These are phyloP conservation scores for Aspergillus pseudoviridinutans DNA, from an alignment of 2,329 filamentous ascomycete genomes.

Conservation along the genomic window DNA sequence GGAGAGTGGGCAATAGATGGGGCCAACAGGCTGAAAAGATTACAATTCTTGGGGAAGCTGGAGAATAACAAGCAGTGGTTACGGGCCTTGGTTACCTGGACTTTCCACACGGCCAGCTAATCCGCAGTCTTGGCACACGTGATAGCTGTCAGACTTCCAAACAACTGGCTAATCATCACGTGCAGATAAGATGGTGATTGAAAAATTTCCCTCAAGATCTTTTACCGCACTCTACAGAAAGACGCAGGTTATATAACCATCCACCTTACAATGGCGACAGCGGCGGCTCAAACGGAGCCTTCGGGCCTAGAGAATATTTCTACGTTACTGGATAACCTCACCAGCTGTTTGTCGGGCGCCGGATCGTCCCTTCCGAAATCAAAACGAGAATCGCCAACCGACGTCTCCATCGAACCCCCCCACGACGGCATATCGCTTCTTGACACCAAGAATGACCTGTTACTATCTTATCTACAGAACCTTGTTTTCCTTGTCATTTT, in stretches of 20 bases:
- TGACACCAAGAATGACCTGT: conserved; percentile 94
- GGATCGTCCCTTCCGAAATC: conserved; percentile 32
- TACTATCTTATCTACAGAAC: conserved; percentile 93
- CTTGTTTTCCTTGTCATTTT: conserved; percentile 82
- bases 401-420: conserved; percentile 69
- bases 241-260: background rate
- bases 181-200: conserved; percentile 19
- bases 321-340: conserved; percentile 31
- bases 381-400: conserved; percentile 41
- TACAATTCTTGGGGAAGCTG: background rate
- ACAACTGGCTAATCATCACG: conserved; percentile 12
- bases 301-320: conserved; percentile 24
- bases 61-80: background rate
- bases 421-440: conserved; percentile 88
- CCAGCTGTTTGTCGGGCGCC: conserved; percentile 31
- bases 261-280: conserved; percentile 22
- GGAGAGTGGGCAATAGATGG: background rate
- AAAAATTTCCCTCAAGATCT: conserved; percentile 18
- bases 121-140: conserved; percentile 13
- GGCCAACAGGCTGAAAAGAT: background rate
- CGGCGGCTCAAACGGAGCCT: conserved; percentile 15
- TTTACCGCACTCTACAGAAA: background rate
- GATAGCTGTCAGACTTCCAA: background rate
- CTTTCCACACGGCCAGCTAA: conserved; percentile 12
- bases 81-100: background rate